phyloP scores from a whole-genome alignment of 2,329 filamentous ascomycete species.

The Monosporascus sp. region DNA sequence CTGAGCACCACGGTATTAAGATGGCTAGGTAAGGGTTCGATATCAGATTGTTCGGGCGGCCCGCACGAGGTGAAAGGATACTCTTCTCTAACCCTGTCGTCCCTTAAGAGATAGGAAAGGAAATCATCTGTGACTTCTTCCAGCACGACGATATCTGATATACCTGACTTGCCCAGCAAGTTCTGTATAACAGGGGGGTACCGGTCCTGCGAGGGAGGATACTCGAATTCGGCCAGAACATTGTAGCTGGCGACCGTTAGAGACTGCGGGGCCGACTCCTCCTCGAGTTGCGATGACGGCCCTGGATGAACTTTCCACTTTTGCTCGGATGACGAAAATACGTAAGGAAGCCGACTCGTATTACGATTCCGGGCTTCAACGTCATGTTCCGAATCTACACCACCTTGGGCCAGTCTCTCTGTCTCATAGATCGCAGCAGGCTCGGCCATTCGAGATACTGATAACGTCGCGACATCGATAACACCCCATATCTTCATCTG shows the following conservation, averaged over 20 bases:
- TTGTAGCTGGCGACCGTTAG: slow-evolving; percentile 45
- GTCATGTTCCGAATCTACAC: background rate
- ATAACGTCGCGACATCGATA: slow-evolving; percentile 31
- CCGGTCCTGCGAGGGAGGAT: slow-evolving; percentile 36
- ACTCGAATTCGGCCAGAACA: slow-evolving; percentile 45
- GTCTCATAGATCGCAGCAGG: slow-evolving; percentile 11
- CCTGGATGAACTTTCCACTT: slow-evolving; percentile 14
- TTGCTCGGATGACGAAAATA: slow-evolving; percentile 7
- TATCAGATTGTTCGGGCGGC: slow-evolving; percentile 44
- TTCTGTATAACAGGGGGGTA: slow-evolving; percentile 39
- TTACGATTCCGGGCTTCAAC: background rate
- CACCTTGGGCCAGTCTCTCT: background rate
- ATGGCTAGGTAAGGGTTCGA: slow-evolving; percentile 52
- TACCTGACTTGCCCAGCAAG: slow-evolving; percentile 35
- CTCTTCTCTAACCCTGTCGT: slow-evolving; percentile 36
- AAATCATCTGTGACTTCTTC: slow-evolving; percentile 63
- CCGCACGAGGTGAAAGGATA: slow-evolving; percentile 56
- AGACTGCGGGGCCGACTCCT: slow-evolving; percentile 4
- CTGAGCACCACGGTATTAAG: slow-evolving; percentile 58
- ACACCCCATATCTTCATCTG: slow-evolving; percentile 54
- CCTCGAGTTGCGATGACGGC: background rate
- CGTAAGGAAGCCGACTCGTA: slow-evolving; percentile 12
- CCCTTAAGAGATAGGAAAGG: slow-evolving; percentile 46
- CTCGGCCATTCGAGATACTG: slow-evolving; percentile 5
- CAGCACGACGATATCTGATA: slow-evolving; percentile 45